phyloP scores from a whole-genome alignment of 1,139 yeast genomes.

The Blastobotrys illinoisensis region DNA sequence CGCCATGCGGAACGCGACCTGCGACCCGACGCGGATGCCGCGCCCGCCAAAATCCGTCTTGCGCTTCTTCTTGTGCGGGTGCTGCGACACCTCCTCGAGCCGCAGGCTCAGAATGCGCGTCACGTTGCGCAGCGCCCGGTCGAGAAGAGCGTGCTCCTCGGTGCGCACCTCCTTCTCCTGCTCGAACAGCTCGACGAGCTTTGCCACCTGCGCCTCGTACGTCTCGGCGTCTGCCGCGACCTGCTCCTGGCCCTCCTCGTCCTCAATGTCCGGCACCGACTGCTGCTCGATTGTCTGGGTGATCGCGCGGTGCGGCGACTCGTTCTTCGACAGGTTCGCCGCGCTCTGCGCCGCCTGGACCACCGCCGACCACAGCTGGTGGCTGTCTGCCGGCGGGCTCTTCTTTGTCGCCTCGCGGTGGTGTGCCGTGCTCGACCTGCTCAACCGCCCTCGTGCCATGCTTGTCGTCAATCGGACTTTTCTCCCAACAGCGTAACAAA shows the following conservation, averaged over 20 bases:
- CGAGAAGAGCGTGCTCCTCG: conserved; percentile 9
- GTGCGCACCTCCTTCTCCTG: conserved; percentile 10
- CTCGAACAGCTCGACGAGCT: conserved; percentile 7
- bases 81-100: conserved; percentile 7
- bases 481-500: too few species aligned
- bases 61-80: conserved; percentile 9
- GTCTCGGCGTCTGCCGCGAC: conserved; percentile 10
- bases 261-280: neutral
- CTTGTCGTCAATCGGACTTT: too few species aligned
- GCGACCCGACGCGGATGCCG: conserved; percentile 50
- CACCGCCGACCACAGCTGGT: neutral
- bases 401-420: neutral
- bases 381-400: neutral
- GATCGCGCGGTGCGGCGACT: neutral
- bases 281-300: neutral
- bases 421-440: neutral
- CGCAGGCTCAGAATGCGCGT: conserved; percentile 4
- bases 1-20: conserved; percentile 75
- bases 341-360: neutral
- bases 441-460: neutral
- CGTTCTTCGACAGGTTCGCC: neutral
- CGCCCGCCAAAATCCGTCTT: neutral
- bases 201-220: conserved; percentile 4
- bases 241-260: conserved; percentile 7
- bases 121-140: conserved; percentile 5